A percentile compares a stretch with the other conserved stretches of the same genome.
Conservation (phyloP, 176 grass and related monocot genomes). For the Panicum miliaceum region DNA sequence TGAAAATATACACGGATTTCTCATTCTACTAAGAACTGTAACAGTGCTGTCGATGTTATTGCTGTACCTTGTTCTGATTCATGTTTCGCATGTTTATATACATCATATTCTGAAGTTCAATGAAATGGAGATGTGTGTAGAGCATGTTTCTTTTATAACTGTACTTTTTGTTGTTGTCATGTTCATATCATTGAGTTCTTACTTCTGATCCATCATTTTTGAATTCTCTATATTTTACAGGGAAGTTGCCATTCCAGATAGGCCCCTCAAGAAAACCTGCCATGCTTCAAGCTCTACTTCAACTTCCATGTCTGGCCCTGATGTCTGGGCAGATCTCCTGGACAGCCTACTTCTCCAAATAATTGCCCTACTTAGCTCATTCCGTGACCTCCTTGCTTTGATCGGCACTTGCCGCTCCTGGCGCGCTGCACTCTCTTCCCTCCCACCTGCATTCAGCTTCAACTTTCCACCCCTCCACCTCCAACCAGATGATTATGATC, state of each 20-base stretch:
- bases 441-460: constrained; percentile 22
- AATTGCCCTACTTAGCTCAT: constrained; percentile 52
- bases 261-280: constrained; percentile 20
- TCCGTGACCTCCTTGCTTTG: constrained; percentile 58
- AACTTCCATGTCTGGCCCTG: not conserved
- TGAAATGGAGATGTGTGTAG: not conserved
- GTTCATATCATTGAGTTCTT: not conserved
- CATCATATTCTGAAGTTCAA: not conserved
- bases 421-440: constrained; percentile 38
- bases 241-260: not conserved
- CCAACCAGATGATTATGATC: not conserved
- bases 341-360: constrained; percentile 59
- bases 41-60: not conserved
- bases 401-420: constrained; percentile 58
- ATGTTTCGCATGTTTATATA: not conserved
- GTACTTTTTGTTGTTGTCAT: not conserved
- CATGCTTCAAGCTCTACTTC: not conserved
- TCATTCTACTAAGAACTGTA: not conserved
- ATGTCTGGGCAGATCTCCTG: constrained; percentile 50
- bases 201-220: not conserved
- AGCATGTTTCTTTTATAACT: not conserved
- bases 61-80: not conserved
- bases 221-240: not conserved
- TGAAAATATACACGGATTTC: not conserved
- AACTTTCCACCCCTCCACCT: constrained; percentile 55